Evolutionary conservation across 805 yeast species (phyloP), one percentile per base, ranked within the genome.

Genomic region (Kluyveromyces siamensis): DNA sequence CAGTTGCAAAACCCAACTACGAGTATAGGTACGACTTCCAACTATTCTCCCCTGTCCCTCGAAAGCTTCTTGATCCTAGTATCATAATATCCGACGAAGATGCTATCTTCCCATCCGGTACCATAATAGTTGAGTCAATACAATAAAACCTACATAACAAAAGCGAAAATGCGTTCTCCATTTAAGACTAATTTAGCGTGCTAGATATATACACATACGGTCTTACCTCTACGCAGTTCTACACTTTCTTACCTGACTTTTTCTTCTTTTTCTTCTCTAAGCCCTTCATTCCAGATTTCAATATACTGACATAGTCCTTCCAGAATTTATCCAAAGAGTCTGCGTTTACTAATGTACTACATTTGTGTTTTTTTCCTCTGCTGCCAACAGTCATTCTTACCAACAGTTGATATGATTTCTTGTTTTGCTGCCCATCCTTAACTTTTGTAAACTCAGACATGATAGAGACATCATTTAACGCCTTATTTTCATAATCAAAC

Each of bases 191-290:
- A 21, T 21, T 21, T 21, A 21, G 3, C 27, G 39, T 33, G 41
- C 17, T 27, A 42, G 35, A 25, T 30, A 21, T 37, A n/a, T 36
- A 40, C 37, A 18, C 41, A 38, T 38, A 18, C 14, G 11, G 25
- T 19, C 41, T 9, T 11, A 30, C n/a, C 14, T 21, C 17, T 41
- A 27, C 40, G 45, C 43, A 46, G 44, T 51, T 54, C 47, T 47
- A 54, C 11, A 17, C 46, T 41, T 49, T 50, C 45, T 56, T 54
- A 19, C 14, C 46, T 13, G 14, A 18, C 40, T 50, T 53, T 70
- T 79, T 81, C 70, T 75, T 77, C 73, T 85, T 87, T 71, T 87
- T 88, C 76, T 84, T 87, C 61, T 80, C 77, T 64, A 90, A 73
- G 1, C 96, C 96, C 2, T 70, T 70, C 65, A 86, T 79, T 5